Percentiles rank a stretch among this genome's conserved stretches.
Conservation (phyloP, 192 early-diverging fungal genomes). For the Backusella luteola region DNA sequence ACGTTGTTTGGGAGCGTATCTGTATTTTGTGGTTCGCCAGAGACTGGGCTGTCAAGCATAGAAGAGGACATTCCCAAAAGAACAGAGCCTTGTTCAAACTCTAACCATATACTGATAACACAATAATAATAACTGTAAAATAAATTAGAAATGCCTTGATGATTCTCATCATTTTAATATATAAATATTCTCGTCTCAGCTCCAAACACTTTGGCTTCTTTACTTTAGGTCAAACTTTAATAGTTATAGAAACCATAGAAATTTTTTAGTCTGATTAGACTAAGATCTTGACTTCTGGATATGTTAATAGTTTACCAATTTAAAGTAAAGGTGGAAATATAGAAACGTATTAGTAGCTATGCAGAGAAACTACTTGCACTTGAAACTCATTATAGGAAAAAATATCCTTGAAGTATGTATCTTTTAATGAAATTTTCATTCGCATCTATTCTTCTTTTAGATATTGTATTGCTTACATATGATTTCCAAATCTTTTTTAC, state of each 20-base stretch:
- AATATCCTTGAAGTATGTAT: background rate
- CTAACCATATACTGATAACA: background rate
- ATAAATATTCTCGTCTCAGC: background rate
- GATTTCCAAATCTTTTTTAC: background rate
- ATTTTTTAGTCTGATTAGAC: too few relatives aligned
- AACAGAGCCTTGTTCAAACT: background rate
- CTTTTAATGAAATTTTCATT: too few relatives aligned
- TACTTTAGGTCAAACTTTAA: too few relatives aligned
- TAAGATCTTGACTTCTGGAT: too few relatives aligned
- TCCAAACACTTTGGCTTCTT: background rate
- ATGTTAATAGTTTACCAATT: too few relatives aligned
- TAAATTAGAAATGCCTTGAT: background rate
- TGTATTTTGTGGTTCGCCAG: conserved; percentile 54
- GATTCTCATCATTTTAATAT: background rate
- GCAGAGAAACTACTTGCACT: too few relatives aligned
- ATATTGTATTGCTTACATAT: background rate
- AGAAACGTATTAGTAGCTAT: too few relatives aligned
- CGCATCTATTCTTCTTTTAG: too few relatives aligned
- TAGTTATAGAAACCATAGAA: too few relatives aligned
- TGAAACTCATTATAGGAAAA: background rate
- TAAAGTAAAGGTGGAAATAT: too few relatives aligned
- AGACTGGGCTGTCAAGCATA: conserved; percentile 28
- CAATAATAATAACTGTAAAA: conserved; percentile 3
- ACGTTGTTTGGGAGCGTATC: conserved; percentile 44
- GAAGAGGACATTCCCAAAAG: conserved; percentile 8